Evolutionary conservation across 345 rosid species (phyloP), one percentile per base, ranked within the genome.

Genomic region (Garcia nutans): DNA sequence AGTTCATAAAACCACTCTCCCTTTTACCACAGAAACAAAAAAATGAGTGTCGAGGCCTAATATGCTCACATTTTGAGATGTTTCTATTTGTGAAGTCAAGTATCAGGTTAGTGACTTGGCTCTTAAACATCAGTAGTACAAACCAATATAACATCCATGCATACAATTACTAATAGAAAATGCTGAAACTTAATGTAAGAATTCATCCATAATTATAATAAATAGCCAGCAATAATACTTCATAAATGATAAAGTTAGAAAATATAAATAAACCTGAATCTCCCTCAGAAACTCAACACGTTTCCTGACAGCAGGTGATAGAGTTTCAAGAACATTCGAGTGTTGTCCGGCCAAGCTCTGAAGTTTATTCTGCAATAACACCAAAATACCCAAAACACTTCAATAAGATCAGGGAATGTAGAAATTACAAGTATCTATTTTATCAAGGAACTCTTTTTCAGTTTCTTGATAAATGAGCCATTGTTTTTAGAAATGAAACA

Each of bases 281-380:
- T 76, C 68, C 31, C 42, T 61, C 58, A 76, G 69, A 69, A 45
- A 68, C 74, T 69, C 79, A 8, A 76, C 74, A n/a, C 74, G 68
- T 41, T 76, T 76, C 62, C 42, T 52, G 37, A 60, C 69, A 37
- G n/a, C 33, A 0, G 91, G 93, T 1, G 87, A 63, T 70, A 93
- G 82, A 66, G 68, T 88, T 87, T 92, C 97, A 37, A 96, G 87
- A 65, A 89, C 81, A 77, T 89, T 96, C 13, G 90, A 65, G 82
- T 93, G 96, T 71, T 89, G 88, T n/a, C 93, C 97, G 61, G 97
- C 95, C 81, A 95, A 84, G 74, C 73, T 89, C 85, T 95, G 92
- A 65, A 95, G 89, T 83, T 95, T 90, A 78, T 87, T 79, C 97
- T 95, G 85, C 86, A 82, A 64, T 65, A 33, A 10, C 13, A 62